Evolutionary conservation across 352 stramenopile genomes (phyloP).

Genomic region (Globisporangium barbulae): DNA sequence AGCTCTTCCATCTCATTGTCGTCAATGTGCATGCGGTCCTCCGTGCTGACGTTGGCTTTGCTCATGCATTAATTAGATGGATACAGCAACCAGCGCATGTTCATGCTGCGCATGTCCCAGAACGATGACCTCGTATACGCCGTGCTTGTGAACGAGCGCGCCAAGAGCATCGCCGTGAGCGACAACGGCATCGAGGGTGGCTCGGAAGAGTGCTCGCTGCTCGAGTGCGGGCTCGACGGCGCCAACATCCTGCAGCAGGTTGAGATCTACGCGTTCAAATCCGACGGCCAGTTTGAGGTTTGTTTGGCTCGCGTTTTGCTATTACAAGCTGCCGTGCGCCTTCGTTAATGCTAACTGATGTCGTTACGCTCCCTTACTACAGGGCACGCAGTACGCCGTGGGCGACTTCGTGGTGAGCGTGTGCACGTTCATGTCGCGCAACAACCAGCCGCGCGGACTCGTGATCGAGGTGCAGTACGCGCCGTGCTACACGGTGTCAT

Average conservation of each 20-base stretch:
- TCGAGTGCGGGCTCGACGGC: slow-evolving; percentile 81
- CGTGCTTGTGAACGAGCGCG: slow-evolving; percentile 76
- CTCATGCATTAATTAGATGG: slow-evolving; percentile 37
- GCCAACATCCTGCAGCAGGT: slow-evolving; percentile 86
- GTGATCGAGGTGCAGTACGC: slow-evolving; percentile 85
- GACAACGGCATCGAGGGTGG: slow-evolving; percentile 74
- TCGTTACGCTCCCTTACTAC: not conserved
- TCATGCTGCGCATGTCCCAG: slow-evolving; percentile 88
- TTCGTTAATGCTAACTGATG: not conserved
- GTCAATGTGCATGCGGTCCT: not conserved
- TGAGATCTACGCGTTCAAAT: slow-evolving; percentile 89
- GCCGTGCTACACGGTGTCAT: slow-evolving; percentile 72
- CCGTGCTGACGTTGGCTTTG: not conserved
- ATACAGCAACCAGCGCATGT: slow-evolving; percentile 88
- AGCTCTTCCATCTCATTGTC: too few species aligned
- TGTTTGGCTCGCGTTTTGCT: not conserved
- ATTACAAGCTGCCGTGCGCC: not conserved
- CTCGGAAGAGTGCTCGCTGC: slow-evolving; percentile 73
- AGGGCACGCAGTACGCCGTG: slow-evolving; percentile 79
- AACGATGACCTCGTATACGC: slow-evolving; percentile 86
- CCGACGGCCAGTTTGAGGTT: slow-evolving; percentile 84
- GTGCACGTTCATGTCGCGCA: slow-evolving; percentile 86
- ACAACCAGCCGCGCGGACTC: slow-evolving; percentile 74
- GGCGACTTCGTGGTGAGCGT: slow-evolving; percentile 85
- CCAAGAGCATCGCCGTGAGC: slow-evolving; percentile 44